These are phyloP conservation scores for Mycena albidolilacea DNA, from an alignment of 768 basidiomycete genomes.

Conservation along the genomic window DNA sequence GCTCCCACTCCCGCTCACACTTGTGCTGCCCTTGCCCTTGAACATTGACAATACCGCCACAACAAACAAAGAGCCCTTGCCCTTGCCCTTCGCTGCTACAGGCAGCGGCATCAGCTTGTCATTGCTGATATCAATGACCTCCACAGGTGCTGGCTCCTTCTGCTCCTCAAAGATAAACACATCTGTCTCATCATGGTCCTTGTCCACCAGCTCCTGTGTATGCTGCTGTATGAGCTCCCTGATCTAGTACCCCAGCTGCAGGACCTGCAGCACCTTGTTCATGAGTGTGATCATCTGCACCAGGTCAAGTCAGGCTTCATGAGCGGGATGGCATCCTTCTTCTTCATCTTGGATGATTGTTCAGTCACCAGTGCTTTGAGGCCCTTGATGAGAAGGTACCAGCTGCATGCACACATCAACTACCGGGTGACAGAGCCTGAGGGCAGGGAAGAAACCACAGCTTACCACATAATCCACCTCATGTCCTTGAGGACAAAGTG, in stretches of 20 bases:
- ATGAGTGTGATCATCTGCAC: constrained; percentile 58
- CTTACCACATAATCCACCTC: constrained; percentile 80
- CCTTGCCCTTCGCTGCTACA: constrained; percentile 34
- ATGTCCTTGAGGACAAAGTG: constrained; percentile 75
- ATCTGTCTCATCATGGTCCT: constrained; percentile 68
- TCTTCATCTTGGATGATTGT: constrained; percentile 31
- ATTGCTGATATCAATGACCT: constrained; percentile 41
- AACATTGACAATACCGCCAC: constrained; percentile 19
- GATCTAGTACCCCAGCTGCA: constrained; percentile 70
- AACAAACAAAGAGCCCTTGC: constrained; percentile 31
- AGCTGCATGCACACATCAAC: constrained; percentile 52
- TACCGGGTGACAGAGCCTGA: neutral
- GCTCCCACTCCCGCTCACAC: constrained; percentile 8
- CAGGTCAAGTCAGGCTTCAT: constrained; percentile 71
- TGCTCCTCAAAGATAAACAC: constrained; percentile 55
- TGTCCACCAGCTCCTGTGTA: constrained; percentile 56
- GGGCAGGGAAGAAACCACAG: neutral
- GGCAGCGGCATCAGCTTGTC: constrained; percentile 42
- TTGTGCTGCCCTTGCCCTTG: constrained; percentile 28
- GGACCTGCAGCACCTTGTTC: constrained; percentile 62
- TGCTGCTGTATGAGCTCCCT: constrained; percentile 61
- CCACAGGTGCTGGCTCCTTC: constrained; percentile 33
- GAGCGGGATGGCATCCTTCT: constrained; percentile 50
- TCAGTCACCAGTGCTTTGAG: constrained; percentile 12
- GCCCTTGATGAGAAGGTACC: constrained; percentile 71